Conservation (phyloP, 805 yeast genomes). For the Pichia gijzeniarum region DNA sequence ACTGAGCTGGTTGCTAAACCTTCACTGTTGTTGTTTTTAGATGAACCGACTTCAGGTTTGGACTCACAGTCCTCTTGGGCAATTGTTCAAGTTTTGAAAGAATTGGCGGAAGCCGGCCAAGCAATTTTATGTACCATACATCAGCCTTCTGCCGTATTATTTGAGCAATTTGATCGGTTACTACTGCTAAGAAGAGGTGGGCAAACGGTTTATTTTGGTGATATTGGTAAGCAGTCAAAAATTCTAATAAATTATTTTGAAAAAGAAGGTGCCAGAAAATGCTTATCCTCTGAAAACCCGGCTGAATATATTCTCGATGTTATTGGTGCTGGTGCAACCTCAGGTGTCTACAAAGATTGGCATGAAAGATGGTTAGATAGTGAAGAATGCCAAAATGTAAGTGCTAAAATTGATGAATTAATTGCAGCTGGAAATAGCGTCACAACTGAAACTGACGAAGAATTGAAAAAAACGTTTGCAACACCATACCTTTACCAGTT, state of each 20-base stretch:
- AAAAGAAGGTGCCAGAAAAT: conserved; percentile 54
- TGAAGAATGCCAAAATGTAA: conserved; percentile 22
- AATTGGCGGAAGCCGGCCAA: conserved; percentile 46
- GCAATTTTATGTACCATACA: conserved; percentile 55
- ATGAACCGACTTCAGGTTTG: conserved; percentile 57
- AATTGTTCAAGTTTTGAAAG: conserved; percentile 44
- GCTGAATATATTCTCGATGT: conserved; percentile 71
- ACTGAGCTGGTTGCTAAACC: conserved; percentile 53
- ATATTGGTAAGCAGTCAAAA: conserved; percentile 40
- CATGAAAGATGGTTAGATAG: conserved; percentile 49
- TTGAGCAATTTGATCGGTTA: conserved; percentile 35
- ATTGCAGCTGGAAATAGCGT: conserved; percentile 14
- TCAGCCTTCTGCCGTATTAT: conserved; percentile 43
- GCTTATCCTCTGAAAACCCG: conserved; percentile 58
- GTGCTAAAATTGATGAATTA: conserved; percentile 28
- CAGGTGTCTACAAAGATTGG: conserved; percentile 54
- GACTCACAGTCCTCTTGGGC: conserved; percentile 59
- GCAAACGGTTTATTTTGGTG: conserved; percentile 48
- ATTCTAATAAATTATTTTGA: conserved; percentile 42
- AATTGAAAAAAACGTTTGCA: conserved; percentile 31
- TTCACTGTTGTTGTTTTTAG: conserved; percentile 44
- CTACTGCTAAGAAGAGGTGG: conserved; percentile 46
- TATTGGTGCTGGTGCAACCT: conserved; percentile 80
- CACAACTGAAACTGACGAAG: conserved; percentile 13
- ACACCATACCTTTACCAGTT: conserved; percentile 39